Percentiles rank a stretch among this genome's conserved stretches.
Conservation (phyloP, 768 basidiomycete species). For the Pulveroboletus ravenelii region DNA sequence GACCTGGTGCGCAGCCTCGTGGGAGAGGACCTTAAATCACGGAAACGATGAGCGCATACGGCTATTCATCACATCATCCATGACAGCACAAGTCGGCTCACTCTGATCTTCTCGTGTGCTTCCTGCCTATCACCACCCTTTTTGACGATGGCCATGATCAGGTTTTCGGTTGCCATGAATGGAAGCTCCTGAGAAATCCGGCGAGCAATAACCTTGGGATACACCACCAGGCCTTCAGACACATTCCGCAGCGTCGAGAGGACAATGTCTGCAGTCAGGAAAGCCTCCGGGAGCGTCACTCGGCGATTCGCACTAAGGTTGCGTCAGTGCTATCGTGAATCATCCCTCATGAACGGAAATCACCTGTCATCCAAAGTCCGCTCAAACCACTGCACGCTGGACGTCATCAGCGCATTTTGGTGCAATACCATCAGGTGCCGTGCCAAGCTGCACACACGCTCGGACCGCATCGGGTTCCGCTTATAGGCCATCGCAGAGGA, state of each 20-base stretch:
- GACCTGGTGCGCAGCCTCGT: conserved; percentile 91
- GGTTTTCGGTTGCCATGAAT: conserved; percentile 99
- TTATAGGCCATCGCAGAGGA: conserved; percentile 99
- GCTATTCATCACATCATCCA: conserved; percentile 13
- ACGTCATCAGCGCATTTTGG: conserved; percentile 94
- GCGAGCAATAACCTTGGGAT: conserved; percentile 90
- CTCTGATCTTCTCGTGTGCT: conserved; percentile 93
- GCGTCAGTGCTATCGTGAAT: conserved; percentile 4
- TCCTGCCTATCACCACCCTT: conserved; percentile 93
- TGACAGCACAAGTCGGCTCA: conserved; percentile 31
- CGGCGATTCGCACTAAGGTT: conserved; percentile 83
- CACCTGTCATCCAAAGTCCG: conserved; percentile 95
- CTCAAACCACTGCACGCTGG: conserved; percentile 97
- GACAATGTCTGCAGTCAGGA: conserved; percentile 94
- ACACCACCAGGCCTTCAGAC: conserved; percentile 98
- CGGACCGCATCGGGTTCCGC: conserved; percentile 98
- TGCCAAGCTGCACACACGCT: conserved; percentile 94
- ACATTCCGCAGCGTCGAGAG: conserved; percentile 95
- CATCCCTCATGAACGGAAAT: conserved; percentile 3
- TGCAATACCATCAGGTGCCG: conserved; percentile 94
- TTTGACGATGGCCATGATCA: conserved; percentile 99
- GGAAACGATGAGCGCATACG: conserved; percentile 6
- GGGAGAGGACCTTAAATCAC: conserved; percentile 69
- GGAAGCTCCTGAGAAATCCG: conserved; percentile 93
- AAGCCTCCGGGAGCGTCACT: conserved; percentile 94